Percentiles rank a stretch among this genome's conserved stretches.
Conservation (phyloP, 2,329 filamentous ascomycete species). For the Magnaporthiopsis rhizophila region DNA sequence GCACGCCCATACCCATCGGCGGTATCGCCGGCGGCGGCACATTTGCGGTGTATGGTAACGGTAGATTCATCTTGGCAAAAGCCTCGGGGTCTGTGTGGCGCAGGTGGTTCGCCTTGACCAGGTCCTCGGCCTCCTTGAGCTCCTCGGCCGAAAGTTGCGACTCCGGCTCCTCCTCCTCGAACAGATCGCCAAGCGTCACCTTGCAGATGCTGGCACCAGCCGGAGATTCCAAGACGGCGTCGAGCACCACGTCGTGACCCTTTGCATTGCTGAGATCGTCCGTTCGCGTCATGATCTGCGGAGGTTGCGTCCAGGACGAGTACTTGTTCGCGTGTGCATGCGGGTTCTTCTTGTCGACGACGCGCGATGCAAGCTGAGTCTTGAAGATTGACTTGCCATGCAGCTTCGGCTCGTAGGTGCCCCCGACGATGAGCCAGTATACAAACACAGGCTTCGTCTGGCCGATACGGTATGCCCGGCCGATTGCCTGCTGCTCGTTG, state of each 20-base stretch:
- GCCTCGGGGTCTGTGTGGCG: slow-evolving; percentile 8
- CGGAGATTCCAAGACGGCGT: slow-evolving; percentile 33
- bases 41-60: not conserved
- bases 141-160: slow-evolving; percentile 54
- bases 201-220: slow-evolving; percentile 35
- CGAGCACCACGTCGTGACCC: slow-evolving; percentile 49
- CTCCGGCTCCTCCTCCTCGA: slow-evolving; percentile 60
- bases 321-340: slow-evolving; percentile 55
- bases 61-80: not conserved
- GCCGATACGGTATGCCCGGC: slow-evolving; percentile 76
- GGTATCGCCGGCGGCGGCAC: not conserved
- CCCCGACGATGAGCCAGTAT: slow-evolving; percentile 71
- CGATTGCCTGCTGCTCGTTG: slow-evolving; percentile 79
- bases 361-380: slow-evolving; percentile 65
- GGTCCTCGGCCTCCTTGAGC: slow-evolving; percentile 40
- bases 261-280: slow-evolving; percentile 40
- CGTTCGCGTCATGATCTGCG: slow-evolving; percentile 41
- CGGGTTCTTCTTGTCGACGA: slow-evolving; percentile 77
- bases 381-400: slow-evolving; percentile 76
- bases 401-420: slow-evolving; percentile 70
- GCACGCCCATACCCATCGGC: not conserved
- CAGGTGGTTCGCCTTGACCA: slow-evolving; percentile 21
- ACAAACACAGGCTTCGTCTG: slow-evolving; percentile 76
- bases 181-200: slow-evolving; percentile 63
- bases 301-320: slow-evolving; percentile 50